A percentile compares a stretch with the other conserved stretches of the same genome.
These are phyloP conservation scores for Boletellus sp. DNA, from an alignment of 1,284 basidiomycete species.

Conservation along the genomic window DNA sequence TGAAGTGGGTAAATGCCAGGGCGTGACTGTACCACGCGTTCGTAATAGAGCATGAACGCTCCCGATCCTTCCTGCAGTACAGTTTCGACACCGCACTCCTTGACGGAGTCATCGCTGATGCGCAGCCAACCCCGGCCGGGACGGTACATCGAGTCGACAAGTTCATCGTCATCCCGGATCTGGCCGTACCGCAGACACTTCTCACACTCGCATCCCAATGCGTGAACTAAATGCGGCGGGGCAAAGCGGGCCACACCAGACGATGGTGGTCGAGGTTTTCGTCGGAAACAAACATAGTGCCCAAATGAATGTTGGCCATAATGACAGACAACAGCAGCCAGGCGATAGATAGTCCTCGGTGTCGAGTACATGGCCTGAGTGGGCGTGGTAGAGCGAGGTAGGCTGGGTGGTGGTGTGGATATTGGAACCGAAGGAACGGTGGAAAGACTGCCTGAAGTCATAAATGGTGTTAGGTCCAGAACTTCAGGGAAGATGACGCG, in stretches of 20 bases:
- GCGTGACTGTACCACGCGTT: slow-evolving; percentile 53
- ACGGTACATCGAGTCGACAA: slow-evolving; percentile 32
- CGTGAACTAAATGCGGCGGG: slow-evolving; percentile 50
- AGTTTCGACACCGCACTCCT: slow-evolving; percentile 71
- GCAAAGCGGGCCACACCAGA: slow-evolving; percentile 34
- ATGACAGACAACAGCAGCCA: slow-evolving; percentile 83
- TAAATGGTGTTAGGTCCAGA: slow-evolving; percentile 82
- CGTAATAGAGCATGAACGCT: slow-evolving; percentile 91
- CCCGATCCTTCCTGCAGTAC: slow-evolving; percentile 71
- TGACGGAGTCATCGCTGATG: slow-evolving; percentile 81
- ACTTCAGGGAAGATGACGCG: slow-evolving; percentile 80
- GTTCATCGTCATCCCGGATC: slow-evolving; percentile 40
- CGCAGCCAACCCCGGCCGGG: slow-evolving; percentile 75
- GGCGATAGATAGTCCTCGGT: slow-evolving; percentile 69
- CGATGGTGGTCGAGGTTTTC: slow-evolving; percentile 58
- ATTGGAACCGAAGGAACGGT: slow-evolving; percentile 63
- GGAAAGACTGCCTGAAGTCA: slow-evolving; percentile 72
- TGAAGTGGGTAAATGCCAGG: slow-evolving; percentile 28
- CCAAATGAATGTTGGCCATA: slow-evolving; percentile 87
- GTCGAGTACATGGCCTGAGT: slow-evolving; percentile 50
- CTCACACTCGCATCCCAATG: slow-evolving; percentile 44
- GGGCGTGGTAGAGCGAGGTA: slow-evolving; percentile 49
- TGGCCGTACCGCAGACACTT: slow-evolving; percentile 40
- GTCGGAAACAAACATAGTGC: slow-evolving; percentile 87
- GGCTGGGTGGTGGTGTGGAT: slow-evolving; percentile 49